Conservation (phyloP, 2,329 filamentous ascomycete species). For the Teratosphaeria destructans region DNA sequence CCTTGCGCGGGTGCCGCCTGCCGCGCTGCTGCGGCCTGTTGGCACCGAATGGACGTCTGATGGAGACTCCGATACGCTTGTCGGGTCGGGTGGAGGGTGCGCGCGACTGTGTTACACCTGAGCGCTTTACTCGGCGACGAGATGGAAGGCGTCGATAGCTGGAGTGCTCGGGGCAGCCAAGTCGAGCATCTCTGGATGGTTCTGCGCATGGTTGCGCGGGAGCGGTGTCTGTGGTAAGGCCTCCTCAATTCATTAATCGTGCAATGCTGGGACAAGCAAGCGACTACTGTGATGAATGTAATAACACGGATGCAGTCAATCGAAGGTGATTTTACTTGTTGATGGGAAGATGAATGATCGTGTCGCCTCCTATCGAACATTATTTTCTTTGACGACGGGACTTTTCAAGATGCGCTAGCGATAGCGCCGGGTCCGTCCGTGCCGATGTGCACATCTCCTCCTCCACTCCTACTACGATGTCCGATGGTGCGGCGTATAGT, state of each 20-base stretch:
- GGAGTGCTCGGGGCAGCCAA: slow-evolving; percentile 13
- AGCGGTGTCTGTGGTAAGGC: neutral
- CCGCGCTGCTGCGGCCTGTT: slow-evolving; percentile 20
- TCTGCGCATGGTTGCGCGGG: slow-evolving; percentile 16
- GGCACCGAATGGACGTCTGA: slow-evolving; percentile 28
- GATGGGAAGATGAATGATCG: neutral
- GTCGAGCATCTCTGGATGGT: slow-evolving; percentile 22
- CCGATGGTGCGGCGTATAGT: no score
- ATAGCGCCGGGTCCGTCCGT: neutral
- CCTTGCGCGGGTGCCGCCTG: slow-evolving; percentile 8
- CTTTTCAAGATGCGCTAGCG: neutral
- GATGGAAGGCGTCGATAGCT: slow-evolving; percentile 7
- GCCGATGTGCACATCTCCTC: neutral
- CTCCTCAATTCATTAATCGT: neutral
- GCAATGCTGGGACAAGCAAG: neutral
- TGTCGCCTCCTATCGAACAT: slow-evolving; percentile 6
- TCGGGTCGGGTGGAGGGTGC: neutral
- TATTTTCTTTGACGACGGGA: slow-evolving; percentile 1
- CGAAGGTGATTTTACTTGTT: slow-evolving; percentile 3
- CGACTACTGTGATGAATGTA: neutral
- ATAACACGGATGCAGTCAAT: neutral
- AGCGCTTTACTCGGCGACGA: slow-evolving; percentile 9
- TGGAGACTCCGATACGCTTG: slow-evolving; percentile 21
- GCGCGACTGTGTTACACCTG: neutral
- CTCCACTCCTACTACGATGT: neutral